A percentile compares a stretch with the other conserved stretches of the same genome.
Conservation (phyloP, 768 basidiomycete genomes). For the Rhodocollybia butyracea region DNA sequence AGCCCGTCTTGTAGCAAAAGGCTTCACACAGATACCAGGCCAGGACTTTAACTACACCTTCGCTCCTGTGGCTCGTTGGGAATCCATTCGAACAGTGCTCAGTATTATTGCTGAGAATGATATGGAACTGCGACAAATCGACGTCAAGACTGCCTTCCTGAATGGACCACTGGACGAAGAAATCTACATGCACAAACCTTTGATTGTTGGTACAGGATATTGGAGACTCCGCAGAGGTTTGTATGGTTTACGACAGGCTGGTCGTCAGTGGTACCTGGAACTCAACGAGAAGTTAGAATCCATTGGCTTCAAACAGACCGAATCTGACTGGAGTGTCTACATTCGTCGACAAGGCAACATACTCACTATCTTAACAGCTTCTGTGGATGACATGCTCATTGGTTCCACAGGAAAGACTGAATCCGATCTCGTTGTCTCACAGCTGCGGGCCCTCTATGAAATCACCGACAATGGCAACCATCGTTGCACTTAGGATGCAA, state of each 20-base stretch:
- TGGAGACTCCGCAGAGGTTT: constrained; percentile 4
- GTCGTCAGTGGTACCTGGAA: constrained; percentile 6
- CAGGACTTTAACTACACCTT: too few relatives aligned
- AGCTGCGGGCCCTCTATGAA: too few relatives aligned
- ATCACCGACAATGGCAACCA: not conserved
- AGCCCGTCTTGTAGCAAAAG: too few relatives aligned
- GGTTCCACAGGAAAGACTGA: not conserved
- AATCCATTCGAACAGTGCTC: constrained; percentile 14
- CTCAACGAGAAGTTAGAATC: constrained; percentile 5
- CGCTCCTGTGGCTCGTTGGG: too few relatives aligned
- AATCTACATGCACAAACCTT: constrained; percentile 33
- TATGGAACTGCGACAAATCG: constrained; percentile 26
- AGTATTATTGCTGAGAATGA: constrained; percentile 20
- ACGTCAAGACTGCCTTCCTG: constrained; percentile 32
- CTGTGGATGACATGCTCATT: not conserved
- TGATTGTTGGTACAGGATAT: constrained; percentile 13
- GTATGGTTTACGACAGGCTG: constrained; percentile 10
- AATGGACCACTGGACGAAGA: constrained; percentile 21
- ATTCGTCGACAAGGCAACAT: not conserved
- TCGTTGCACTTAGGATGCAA: not conserved
- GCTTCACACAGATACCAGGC: too few relatives aligned
- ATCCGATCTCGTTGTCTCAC: not conserved
- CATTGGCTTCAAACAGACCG: constrained; percentile 1
- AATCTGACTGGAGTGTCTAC: constrained; percentile 14
- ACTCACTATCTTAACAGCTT: not conserved